A percentile compares a stretch with the other conserved stretches of the same genome.
Evolutionary conservation across 148 eudicot genomes (phyloP).

Genomic region (Limonium bicolor): DNA sequence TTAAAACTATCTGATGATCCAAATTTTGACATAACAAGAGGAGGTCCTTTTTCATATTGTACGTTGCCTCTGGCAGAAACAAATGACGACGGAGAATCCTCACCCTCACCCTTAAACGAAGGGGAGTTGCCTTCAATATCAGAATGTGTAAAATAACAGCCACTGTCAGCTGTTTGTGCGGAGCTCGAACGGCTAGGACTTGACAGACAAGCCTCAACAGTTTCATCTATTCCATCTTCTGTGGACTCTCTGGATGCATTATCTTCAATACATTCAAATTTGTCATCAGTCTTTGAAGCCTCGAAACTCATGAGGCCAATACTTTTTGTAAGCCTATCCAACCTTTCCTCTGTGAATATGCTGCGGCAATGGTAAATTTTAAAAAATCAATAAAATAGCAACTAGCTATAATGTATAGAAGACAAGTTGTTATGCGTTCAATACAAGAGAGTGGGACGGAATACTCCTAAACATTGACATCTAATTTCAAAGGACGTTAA

Average conservation of each 20-base stretch:
- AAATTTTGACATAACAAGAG: conserved; percentile 11
- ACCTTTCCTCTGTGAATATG: conserved; percentile 79
- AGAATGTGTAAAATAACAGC: conserved; percentile 21
- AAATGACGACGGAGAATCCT: conserved; percentile 16
- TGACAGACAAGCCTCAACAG: conserved; percentile 23
- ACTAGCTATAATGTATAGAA: no score
- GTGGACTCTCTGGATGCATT: conserved; percentile 11
- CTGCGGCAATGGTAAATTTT: no score
- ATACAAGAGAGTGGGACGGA: no score
- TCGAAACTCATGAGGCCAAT: conserved; percentile 36
- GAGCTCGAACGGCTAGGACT: conserved; percentile 22
- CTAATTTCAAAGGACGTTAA: no score
- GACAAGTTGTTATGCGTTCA: no score
- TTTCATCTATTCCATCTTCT: conserved; percentile 22
- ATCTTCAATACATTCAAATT: conserved; percentile 31
- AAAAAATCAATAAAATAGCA: no score
- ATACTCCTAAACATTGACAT: no score
- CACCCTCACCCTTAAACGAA: conserved; percentile 16
- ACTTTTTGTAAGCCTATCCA: conserved; percentile 62
- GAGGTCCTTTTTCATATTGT: conserved; percentile 21
- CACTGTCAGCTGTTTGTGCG: conserved; percentile 19
- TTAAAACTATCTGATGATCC: no score
- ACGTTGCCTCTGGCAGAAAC: conserved; percentile 27
- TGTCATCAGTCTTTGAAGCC: conserved; percentile 16
- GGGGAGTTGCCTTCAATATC: conserved; percentile 13